Percentiles rank a stretch among this genome's conserved stretches.
Conservation (phyloP, 208 protist species). For the Wallacemonas sp. region DNA sequence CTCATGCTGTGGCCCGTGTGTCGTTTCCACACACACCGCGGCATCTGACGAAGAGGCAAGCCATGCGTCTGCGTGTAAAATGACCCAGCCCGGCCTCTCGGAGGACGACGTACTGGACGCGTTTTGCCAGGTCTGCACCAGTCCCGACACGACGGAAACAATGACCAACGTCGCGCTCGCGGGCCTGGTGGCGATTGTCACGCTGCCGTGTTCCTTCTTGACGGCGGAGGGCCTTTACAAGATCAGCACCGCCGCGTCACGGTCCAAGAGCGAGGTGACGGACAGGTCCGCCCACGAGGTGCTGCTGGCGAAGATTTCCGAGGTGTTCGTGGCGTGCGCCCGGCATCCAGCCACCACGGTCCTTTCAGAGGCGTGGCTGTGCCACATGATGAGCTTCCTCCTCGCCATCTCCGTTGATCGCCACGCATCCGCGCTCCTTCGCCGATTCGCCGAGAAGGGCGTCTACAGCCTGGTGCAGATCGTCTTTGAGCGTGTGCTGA, state of each 20-base stretch:
- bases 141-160: slow-evolving; percentile 47
- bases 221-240: slow-evolving; percentile 43
- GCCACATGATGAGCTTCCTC: slow-evolving; percentile 34
- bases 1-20: neutral
- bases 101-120: slow-evolving; percentile 48
- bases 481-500: slow-evolving; percentile 47
- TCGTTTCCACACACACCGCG: neutral
- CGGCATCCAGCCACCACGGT: slow-evolving; percentile 33
- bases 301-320: slow-evolving; percentile 46
- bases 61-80: neutral
- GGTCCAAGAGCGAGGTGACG: slow-evolving; percentile 36
- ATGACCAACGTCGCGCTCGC: slow-evolving; percentile 72
- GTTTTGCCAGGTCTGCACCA: slow-evolving; percentile 68
- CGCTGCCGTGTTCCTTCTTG: slow-evolving; percentile 65
- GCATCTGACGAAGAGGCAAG: neutral
- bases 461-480: slow-evolving; percentile 57
- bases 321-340: slow-evolving; percentile 53
- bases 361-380: slow-evolving; percentile 37
- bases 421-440: slow-evolving; percentile 43
- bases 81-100: neutral
- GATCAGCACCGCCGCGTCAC: slow-evolving; percentile 47
- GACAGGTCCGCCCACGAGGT: slow-evolving; percentile 69
- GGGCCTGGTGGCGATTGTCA: slow-evolving; percentile 68
- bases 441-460: slow-evolving; percentile 46
- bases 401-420: slow-evolving; percentile 40